Conservation (phyloP, 306 rosid genomes). For the Purshia tridentata region DNA sequence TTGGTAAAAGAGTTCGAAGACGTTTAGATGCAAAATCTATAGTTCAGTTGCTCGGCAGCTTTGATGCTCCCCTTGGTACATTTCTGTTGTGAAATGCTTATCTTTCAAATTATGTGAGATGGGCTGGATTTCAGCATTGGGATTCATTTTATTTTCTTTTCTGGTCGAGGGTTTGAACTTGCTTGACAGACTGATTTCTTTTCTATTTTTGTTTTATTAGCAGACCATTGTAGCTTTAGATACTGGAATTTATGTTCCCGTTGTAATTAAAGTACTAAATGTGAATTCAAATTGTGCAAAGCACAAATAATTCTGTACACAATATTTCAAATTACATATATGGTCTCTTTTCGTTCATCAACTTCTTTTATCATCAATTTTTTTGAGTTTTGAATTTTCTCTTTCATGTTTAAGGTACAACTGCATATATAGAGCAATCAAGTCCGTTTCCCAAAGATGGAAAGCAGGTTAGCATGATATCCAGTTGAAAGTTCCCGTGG, state of each 20-base stretch:
- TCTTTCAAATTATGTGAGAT: neutral
- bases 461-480: conserved; percentile 61
- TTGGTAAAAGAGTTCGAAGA: conserved; percentile 64
- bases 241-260: neutral
- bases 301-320: neutral
- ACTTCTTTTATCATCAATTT: conserved; percentile 32
- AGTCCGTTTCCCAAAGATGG: conserved; percentile 82
- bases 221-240: neutral
- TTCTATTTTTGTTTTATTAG: neutral
- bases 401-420: conserved; percentile 61
- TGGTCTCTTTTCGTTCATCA: conserved; percentile 13
- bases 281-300: neutral
- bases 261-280: neutral
- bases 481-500: conserved; percentile 1
- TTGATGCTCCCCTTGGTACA: conserved; percentile 73
- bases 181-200: neutral
- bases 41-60: conserved; percentile 66
- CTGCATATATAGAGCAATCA: conserved; percentile 81
- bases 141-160: neutral
- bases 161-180: neutral
- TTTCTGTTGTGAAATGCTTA: neutral
- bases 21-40: conserved; percentile 84
- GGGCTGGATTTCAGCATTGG: conserved; percentile 11
- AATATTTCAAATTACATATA: neutral
- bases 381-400: conserved; percentile 30